A percentile compares a stretch with the other conserved stretches of the same genome.
Evolutionary conservation across 495 filamentous ascomycete genomes (phyloP).

Genomic region (Neurospora sp.): DNA sequence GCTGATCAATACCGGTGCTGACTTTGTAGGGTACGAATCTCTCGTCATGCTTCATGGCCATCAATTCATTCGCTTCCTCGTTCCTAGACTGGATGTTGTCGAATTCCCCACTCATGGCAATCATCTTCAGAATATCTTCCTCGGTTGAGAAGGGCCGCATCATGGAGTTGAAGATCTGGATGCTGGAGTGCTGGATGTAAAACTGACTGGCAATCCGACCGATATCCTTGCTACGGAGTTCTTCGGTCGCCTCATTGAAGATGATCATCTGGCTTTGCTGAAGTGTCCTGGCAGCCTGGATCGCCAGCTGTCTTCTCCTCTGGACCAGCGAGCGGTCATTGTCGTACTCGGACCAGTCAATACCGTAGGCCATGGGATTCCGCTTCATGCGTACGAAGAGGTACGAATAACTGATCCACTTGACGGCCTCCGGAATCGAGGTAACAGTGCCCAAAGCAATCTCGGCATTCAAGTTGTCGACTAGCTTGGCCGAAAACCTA

Average conservation of each 20-base stretch:
- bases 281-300: slow-evolving; percentile 74
- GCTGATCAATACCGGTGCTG: slow-evolving; percentile 60
- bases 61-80: slow-evolving; percentile 71
- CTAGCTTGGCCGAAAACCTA: slow-evolving; percentile 75
- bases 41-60: slow-evolving; percentile 43
- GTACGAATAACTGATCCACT: slow-evolving; percentile 97
- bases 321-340: slow-evolving; percentile 81
- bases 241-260: slow-evolving; percentile 87
- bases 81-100: slow-evolving; percentile 92
- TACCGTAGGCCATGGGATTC: slow-evolving; percentile 88
- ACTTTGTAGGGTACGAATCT: slow-evolving; percentile 63
- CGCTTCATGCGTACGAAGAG: slow-evolving; percentile 92
- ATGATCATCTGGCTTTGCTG: slow-evolving; percentile 97
- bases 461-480: slow-evolving; percentile 96
- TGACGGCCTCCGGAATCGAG: slow-evolving; percentile 83
- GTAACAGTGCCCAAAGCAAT: slow-evolving; percentile 91
- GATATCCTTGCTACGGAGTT: slow-evolving; percentile 83
- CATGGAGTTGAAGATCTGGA: slow-evolving; percentile 89
- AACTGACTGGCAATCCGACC: slow-evolving; percentile 95
- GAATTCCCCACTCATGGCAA: slow-evolving; percentile 93
- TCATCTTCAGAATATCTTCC: slow-evolving; percentile 86
- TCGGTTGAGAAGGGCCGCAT: slow-evolving; percentile 77
- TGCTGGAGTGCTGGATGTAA: slow-evolving; percentile 85
- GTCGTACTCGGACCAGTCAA: slow-evolving; percentile 81
- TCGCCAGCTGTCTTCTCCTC: slow-evolving; percentile 69